Percentiles rank a stretch among this genome's conserved stretches.
These are phyloP conservation scores for Cutaneotrichosporon cutaneum DNA, from an alignment of 1,284 basidiomycete genomes.

Conservation along the genomic window DNA sequence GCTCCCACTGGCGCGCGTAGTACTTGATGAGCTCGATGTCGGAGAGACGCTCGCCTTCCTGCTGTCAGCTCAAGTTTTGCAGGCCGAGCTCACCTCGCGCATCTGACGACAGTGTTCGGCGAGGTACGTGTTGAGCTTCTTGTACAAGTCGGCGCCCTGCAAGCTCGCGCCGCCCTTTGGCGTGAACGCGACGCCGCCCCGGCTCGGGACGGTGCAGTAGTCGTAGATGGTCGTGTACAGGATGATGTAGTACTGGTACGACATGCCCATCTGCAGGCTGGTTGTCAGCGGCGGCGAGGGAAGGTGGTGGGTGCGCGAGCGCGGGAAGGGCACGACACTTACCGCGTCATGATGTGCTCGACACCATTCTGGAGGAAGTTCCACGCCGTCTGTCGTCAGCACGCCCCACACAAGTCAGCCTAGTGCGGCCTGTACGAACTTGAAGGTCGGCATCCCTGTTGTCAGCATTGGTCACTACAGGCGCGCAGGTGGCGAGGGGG, in stretches of 20 bases:
- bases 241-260: constrained; percentile 87
- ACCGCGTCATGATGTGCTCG: constrained; percentile 84
- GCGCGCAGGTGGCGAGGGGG: neutral
- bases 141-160: constrained; percentile 93
- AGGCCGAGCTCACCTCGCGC: constrained; percentile 59
- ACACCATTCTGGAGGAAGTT: constrained; percentile 82
- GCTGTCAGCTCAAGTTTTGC: constrained; percentile 11
- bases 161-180: constrained; percentile 80
- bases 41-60: constrained; percentile 76
- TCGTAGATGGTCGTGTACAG: constrained; percentile 95
- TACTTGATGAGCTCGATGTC: constrained; percentile 87
- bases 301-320: constrained; percentile 1
- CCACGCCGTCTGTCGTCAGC: constrained; percentile 70
- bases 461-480: constrained; percentile 10
- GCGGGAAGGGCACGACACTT: constrained; percentile 23
- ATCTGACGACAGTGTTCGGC: constrained; percentile 70
- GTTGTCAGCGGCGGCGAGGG: neutral
- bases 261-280: constrained; percentile 78
- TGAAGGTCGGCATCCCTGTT: constrained; percentile 37
- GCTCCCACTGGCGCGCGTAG: constrained; percentile 91
- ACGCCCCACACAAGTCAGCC: neutral
- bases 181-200: constrained; percentile 25
- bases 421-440: constrained; percentile 19
- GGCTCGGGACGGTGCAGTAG: constrained; percentile 68
- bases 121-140: constrained; percentile 82